These are phyloP conservation scores for Plantago lanceolata DNA, from an alignment of 305 asterid genomes.

Conservation along the genomic window DNA sequence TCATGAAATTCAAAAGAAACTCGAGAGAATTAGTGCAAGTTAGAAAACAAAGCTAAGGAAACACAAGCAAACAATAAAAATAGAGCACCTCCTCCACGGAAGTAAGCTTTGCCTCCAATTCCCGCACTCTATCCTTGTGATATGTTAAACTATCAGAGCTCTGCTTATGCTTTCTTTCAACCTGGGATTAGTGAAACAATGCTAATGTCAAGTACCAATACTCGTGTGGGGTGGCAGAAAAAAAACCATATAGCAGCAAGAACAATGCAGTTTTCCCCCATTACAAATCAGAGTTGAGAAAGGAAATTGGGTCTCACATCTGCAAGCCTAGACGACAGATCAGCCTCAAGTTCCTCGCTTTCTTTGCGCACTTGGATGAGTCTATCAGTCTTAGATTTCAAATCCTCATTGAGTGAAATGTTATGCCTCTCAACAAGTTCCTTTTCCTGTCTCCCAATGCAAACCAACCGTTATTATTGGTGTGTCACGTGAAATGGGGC, in stretches of 20 bases:
- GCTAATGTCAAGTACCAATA: background rate
- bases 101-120: conserved; percentile 74
- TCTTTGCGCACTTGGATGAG: conserved; percentile 62
- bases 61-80: conserved; percentile 15
- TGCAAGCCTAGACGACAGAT: conserved; percentile 68
- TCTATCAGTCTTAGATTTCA: conserved; percentile 55
- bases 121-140: conserved; percentile 60
- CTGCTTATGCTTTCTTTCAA: conserved; percentile 57
- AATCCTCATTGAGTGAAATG: conserved; percentile 88
- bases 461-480: conserved; percentile 17
- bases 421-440: conserved; percentile 93
- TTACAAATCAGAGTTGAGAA: background rate
- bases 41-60: conserved; percentile 1
- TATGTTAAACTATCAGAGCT: conserved; percentile 47
- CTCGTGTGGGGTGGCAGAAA: conserved; percentile 28
- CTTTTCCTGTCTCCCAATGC: conserved; percentile 58
- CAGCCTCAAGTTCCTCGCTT: conserved; percentile 71
- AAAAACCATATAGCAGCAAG: conserved; percentile 11
- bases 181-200: conserved; percentile 33
- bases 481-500: conserved; percentile 4
- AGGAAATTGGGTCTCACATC: conserved; percentile 47
- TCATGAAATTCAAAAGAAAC: conserved; percentile 1
- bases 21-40: conserved; percentile 7
- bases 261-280: conserved; percentile 8
- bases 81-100: conserved; percentile 59